phyloP scores from a whole-genome alignment of 371 early-diverging fungal species.

The Globomyces sp. region DNA sequence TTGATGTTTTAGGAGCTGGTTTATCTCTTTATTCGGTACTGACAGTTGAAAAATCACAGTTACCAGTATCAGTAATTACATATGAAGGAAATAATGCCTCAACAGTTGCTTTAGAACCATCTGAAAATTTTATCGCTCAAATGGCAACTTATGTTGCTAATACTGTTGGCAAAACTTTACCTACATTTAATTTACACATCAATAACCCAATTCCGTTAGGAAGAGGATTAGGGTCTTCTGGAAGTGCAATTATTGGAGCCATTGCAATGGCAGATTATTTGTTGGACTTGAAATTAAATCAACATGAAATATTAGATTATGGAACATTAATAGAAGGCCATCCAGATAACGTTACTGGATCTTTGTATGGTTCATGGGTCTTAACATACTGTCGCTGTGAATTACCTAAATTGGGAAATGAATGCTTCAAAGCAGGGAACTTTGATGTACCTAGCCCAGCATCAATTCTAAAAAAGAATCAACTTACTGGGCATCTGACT shows the following conservation, averaged over 20 bases:
- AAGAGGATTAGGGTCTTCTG: constrained; percentile 93
- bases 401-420: constrained; percentile 16
- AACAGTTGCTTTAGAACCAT: constrained; percentile 74
- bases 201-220: constrained; percentile 92
- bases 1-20: constrained; percentile 90
- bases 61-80: constrained; percentile 33
- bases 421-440: neutral
- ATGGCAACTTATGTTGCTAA: constrained; percentile 82
- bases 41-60: constrained; percentile 40
- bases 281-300: constrained; percentile 62
- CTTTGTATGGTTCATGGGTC: constrained; percentile 90
- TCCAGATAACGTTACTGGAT: constrained; percentile 95
- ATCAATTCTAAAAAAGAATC: neutral
- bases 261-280: constrained; percentile 78
- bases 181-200: constrained; percentile 62
- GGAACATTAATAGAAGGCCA: constrained; percentile 90
- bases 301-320: constrained; percentile 80
- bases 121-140: constrained; percentile 85
- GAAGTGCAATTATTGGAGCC: constrained; percentile 94
- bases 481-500: neutral
- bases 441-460: neutral
- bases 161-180: constrained; percentile 53
- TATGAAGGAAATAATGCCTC: constrained; percentile 79
- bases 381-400: constrained; percentile 64
- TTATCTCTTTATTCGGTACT: constrained; percentile 80